Percentiles rank a stretch among this genome's conserved stretches.
Conservation (phyloP, 2,329 filamentous ascomycete genomes). For the Nothophoma quercina region DNA sequence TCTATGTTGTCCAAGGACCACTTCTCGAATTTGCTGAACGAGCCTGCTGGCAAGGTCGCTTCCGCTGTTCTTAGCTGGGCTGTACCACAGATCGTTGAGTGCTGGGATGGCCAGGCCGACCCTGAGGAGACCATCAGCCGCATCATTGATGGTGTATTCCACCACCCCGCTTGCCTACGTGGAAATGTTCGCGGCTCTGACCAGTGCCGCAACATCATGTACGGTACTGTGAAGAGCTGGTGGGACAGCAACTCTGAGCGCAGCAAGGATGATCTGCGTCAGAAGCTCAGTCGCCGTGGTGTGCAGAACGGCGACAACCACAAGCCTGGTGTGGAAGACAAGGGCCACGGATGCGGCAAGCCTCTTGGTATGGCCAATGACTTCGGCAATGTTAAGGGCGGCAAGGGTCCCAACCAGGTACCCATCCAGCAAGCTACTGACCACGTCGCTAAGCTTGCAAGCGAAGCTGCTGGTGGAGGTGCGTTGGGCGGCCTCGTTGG, state of each 20-base stretch:
- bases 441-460: conserved; percentile 61
- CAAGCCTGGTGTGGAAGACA: conserved; percentile 83
- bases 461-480: conserved; percentile 69
- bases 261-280: conserved; percentile 72
- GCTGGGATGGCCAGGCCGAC: conserved; percentile 84
- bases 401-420: conserved; percentile 52
- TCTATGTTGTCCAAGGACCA: conserved; percentile 97
- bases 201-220: conserved; percentile 80
- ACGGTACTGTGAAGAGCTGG: conserved; percentile 81
- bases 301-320: conserved; percentile 83
- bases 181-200: conserved; percentile 68
- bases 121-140: conserved; percentile 74
- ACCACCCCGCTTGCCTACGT: conserved; percentile 82
- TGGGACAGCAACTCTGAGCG: conserved; percentile 72
- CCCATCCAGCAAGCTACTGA: conserved; percentile 42
- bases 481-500: conserved; percentile 75
- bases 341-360: conserved; percentile 85
- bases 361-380: conserved; percentile 77
- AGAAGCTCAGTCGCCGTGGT: conserved; percentile 79
- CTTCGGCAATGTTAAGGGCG: conserved; percentile 41
- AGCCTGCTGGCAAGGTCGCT: conserved; percentile 83
- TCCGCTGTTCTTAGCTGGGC: conserved; percentile 82
- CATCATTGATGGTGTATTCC: conserved; percentile 83
- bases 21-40: conserved; percentile 88
- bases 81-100: conserved; percentile 86